These are phyloP conservation scores for Populus pruinosa DNA, from an alignment of 345 rosid genomes.

Conservation along the genomic window DNA sequence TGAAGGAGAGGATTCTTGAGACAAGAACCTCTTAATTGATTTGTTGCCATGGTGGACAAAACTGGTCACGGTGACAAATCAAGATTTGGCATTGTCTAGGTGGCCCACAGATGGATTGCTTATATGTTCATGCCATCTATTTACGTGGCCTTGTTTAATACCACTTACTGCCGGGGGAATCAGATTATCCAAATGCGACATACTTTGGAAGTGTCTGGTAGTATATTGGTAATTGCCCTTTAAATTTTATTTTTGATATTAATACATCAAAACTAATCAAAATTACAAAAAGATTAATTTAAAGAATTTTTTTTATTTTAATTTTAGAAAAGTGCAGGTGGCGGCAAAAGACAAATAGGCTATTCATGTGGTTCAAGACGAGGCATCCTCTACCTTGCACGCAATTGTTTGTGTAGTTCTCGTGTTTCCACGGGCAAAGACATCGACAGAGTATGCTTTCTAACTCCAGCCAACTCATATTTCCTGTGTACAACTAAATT, in stretches of 20 bases:
- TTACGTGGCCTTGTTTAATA: conserved; percentile 5
- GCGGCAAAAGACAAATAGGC: too few relatives aligned
- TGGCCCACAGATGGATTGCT: neutral
- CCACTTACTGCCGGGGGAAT: neutral
- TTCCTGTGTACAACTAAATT: too few relatives aligned
- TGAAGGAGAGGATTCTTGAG: neutral
- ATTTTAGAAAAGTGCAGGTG: too few relatives aligned
- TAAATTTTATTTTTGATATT: too few relatives aligned
- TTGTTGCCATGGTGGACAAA: neutral
- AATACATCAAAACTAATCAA: too few relatives aligned
- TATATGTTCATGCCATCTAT: neutral
- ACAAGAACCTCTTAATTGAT: too few relatives aligned
- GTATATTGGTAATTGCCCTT: too few relatives aligned
- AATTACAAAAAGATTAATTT: too few relatives aligned
- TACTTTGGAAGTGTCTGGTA: neutral
- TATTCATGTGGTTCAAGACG: conserved; percentile 26
- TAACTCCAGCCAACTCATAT: neutral
- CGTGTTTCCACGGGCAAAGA: conserved; percentile 40
- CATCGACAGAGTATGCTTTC: neutral
- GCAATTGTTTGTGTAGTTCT: conserved; percentile 25
- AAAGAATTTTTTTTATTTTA: too few relatives aligned
- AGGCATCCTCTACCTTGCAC: conserved; percentile 34
- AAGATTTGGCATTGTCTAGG: neutral
- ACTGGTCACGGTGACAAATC: neutral
- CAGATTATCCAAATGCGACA: neutral